Evolutionary conservation across 2,329 filamentous ascomycete species (phyloP), one percentile per base, ranked within the genome.

Genomic region (Claviceps purpurea): DNA sequence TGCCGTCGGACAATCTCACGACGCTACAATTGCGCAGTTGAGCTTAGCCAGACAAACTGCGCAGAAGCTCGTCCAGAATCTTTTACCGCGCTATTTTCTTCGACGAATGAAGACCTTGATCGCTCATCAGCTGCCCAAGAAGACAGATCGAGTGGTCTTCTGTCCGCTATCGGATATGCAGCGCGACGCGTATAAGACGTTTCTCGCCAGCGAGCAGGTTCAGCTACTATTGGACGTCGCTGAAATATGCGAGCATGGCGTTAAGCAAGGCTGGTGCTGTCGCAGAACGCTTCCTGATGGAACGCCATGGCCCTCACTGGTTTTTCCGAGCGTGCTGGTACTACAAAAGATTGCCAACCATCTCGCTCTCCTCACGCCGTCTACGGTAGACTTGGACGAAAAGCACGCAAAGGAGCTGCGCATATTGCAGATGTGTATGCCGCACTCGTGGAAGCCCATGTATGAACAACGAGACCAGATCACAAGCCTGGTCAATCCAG

Each of bases 21-120:
- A 95, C 65, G 90, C 91, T 10, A 95, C 89, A 0, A 70, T 86
- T 20, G 77, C 84, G 18, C 87, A 97, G 64, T 79, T 98, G 10
- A 89, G 87, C 54, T 77, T 81, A 52, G 89, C 89, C 1, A 77
- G 93, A 47, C 83, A 81, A 57, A 94, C 88, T 1, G 93, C 93
- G 0, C 81, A 85, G 59, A 87, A 89, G 58, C 78, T 98, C 3
- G 88, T 91, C 1, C 74, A 90, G 39, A 94, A 95, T 53, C 78
- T 98, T 0, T 74, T 98, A 3, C 93, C 93, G 0, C 80, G 82
- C 14, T 94, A 95, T 65, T 97, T 98, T 60, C 75, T 96, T 2
- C 85, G 93, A 1, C 82, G 93, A 2, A 93, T 95, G 80, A 98
- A 98, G 71, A 83, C 84, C 0, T 72, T 97, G 16, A 95, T 98